Conservation (phyloP, 1,284 basidiomycete genomes). For the Sparassis latifolia region DNA sequence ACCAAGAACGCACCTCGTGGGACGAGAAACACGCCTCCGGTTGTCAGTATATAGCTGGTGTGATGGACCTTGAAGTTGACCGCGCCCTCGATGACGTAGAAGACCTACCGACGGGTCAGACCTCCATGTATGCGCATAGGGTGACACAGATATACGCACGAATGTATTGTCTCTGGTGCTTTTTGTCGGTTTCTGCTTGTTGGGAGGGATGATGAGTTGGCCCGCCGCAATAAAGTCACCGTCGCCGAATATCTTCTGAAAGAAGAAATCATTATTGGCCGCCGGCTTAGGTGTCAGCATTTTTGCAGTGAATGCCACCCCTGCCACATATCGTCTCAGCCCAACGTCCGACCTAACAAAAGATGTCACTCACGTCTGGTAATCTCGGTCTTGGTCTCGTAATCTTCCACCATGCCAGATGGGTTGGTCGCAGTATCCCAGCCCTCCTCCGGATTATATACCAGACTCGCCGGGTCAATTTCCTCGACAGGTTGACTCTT, state of each 20-base stretch:
- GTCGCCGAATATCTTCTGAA: constrained; percentile 95
- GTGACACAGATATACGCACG: constrained; percentile 45
- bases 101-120: constrained; percentile 49
- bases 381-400: constrained; percentile 52
- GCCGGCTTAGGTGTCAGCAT: constrained; percentile 56
- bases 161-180: constrained; percentile 92
- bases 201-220: constrained; percentile 74
- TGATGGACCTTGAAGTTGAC: constrained; percentile 82
- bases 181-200: constrained; percentile 80
- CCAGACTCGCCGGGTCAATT: constrained; percentile 24
- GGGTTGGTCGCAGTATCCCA: constrained; percentile 82
- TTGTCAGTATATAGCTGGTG: constrained; percentile 70
- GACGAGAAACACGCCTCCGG: constrained; percentile 86
- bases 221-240: constrained; percentile 89
- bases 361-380: constrained; percentile 56
- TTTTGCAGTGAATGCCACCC: constrained; percentile 69
- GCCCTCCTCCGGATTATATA: constrained; percentile 67
- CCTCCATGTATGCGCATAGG: background rate
- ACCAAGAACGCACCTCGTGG: constrained; percentile 62
- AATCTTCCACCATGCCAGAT: constrained; percentile 68
- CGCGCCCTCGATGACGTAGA: constrained; percentile 84
- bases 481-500: constrained; percentile 34
- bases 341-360: background rate
- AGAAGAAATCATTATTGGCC: constrained; percentile 67
- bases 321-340: constrained; percentile 28